phyloP scores from a whole-genome alignment of 225 moss, liverwort and hornwort species.

The Lunularia cruciata region DNA sequence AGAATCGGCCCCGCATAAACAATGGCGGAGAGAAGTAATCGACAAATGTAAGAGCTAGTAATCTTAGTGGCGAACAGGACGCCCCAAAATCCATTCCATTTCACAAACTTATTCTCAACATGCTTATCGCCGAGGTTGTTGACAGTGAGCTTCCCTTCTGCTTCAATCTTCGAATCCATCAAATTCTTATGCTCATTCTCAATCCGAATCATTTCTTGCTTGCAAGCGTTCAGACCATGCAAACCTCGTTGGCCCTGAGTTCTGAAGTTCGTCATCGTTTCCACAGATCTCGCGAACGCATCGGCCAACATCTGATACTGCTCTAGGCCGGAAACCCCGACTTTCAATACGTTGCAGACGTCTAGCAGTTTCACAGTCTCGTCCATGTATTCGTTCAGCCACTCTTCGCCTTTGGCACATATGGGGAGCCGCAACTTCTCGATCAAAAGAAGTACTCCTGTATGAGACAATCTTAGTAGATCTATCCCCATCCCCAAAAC shows the following conservation, averaged over 20 bases:
- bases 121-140: conserved; percentile 47
- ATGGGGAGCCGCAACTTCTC: conserved; percentile 48
- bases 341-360: conserved; percentile 55
- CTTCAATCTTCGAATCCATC: conserved; percentile 49
- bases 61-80: conserved; percentile 47
- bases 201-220: conserved; percentile 39
- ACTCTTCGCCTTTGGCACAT: conserved; percentile 44
- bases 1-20: conserved; percentile 36
- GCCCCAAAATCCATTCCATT: conserved; percentile 56
- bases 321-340: conserved; percentile 41
- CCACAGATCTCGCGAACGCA: conserved; percentile 28
- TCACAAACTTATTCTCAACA: conserved; percentile 51
- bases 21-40: conserved; percentile 41
- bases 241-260: conserved; percentile 28
- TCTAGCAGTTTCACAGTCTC: conserved; percentile 56
- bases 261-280: conserved; percentile 20
- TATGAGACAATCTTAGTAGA: conserved; percentile 39
- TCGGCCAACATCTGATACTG: conserved; percentile 51
- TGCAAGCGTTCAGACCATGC: conserved; percentile 42
- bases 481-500: conserved; percentile 36
- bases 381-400: conserved; percentile 58
- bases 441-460: conserved; percentile 38
- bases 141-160: conserved; percentile 37
- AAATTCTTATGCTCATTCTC: conserved; percentile 41
- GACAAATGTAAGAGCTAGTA: conserved; percentile 46